Percentiles rank a stretch among this genome's conserved stretches.
phyloP scores from a whole-genome alignment of 108 stramenopile genomes.

The Discostella pseudostelligera region DNA sequence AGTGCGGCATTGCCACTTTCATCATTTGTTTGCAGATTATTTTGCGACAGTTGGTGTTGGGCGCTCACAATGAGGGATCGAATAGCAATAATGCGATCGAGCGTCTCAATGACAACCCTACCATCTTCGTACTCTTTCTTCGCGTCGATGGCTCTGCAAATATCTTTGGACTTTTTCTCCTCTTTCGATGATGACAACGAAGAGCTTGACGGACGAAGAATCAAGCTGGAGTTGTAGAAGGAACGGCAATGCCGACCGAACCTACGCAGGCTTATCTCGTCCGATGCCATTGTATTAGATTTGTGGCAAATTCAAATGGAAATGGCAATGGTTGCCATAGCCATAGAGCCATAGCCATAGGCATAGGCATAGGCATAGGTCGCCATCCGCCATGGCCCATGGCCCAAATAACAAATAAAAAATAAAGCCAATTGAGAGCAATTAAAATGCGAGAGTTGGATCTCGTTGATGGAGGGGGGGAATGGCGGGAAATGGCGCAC shows the following conservation, averaged over 20 bases:
- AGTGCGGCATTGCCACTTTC: neutral
- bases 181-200: constrained; percentile 13
- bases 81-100: constrained; percentile 37
- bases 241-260: constrained; percentile 25
- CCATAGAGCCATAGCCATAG: too few relatives aligned
- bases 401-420: too few relatives aligned
- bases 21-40: neutral
- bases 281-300: constrained; percentile 1
- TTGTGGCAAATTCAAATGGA: neutral
- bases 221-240: constrained; percentile 34
- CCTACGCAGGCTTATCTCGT: constrained; percentile 11
- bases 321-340: neutral
- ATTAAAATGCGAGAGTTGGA: too few relatives aligned
- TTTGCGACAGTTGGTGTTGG: neutral
- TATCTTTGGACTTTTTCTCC: constrained; percentile 17
- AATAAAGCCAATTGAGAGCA: too few relatives aligned
- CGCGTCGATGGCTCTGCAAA: neutral
- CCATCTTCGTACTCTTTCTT: constrained; percentile 4
- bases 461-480: too few relatives aligned
- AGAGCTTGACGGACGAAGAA: constrained; percentile 25
- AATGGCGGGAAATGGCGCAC: too few relatives aligned
- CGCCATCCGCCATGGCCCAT: too few relatives aligned
- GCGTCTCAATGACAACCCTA: constrained; percentile 33
- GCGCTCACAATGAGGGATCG: constrained; percentile 3
- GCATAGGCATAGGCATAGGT: too few relatives aligned